phyloP scores from a whole-genome alignment of 2,329 filamentous ascomycete genomes.

The Pseudogymnoascus sp. region DNA sequence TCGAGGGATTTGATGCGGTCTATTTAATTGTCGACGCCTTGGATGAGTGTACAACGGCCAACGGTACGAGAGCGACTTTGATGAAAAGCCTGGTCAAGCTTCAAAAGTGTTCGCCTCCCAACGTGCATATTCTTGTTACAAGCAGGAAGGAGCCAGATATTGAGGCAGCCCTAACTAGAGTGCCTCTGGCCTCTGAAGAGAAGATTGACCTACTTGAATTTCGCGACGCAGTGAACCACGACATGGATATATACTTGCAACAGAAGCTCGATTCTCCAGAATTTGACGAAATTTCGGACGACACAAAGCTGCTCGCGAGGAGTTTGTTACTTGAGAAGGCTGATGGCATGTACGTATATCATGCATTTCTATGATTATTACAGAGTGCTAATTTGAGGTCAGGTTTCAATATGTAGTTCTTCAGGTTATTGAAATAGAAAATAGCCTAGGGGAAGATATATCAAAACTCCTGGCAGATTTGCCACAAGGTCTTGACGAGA shows the following conservation, averaged over 20 bases:
- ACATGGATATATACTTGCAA: neutral
- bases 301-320: neutral
- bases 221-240: neutral
- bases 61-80: constrained; percentile 9
- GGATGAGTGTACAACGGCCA: constrained; percentile 12
- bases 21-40: constrained; percentile 16
- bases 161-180: constrained; percentile 17
- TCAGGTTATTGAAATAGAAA: neutral
- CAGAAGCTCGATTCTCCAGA: neutral
- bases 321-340: constrained; percentile 5
- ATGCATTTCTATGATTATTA: neutral
- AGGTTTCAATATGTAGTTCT: neutral
- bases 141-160: constrained; percentile 31
- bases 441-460: neutral
- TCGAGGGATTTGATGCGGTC: constrained; percentile 10
- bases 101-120: constrained; percentile 18
- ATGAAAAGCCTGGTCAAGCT: constrained; percentile 24
- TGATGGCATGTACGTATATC: constrained; percentile 9
- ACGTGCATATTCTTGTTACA: constrained; percentile 27
- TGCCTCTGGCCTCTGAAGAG: neutral
- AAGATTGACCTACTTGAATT: neutral
- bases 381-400: neutral
- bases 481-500: neutral
- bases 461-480: neutral
- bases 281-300: neutral